Conservation (phyloP, 441 rosid species). For the Populus hybrid region DNA sequence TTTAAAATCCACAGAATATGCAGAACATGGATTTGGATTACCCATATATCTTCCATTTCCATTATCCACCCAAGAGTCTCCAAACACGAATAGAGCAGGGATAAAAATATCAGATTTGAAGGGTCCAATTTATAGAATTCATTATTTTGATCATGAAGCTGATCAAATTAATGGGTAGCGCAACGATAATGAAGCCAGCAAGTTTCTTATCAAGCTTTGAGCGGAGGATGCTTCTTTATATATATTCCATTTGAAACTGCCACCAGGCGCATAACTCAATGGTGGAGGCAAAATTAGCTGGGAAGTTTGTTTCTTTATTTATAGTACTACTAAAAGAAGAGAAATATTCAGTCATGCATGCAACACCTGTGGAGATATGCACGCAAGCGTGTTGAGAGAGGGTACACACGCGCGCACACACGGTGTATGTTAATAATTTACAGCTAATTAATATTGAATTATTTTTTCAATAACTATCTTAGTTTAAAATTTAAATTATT, state of each 20-base stretch:
- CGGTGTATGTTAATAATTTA: too few relatives aligned
- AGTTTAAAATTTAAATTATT: too few relatives aligned
- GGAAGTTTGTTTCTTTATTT: background rate
- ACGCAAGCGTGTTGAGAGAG: too few relatives aligned
- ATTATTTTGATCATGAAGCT: background rate
- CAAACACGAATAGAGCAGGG: background rate
- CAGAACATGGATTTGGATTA: background rate
- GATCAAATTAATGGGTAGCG: too few relatives aligned
- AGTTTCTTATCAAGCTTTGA: background rate
- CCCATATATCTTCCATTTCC: background rate
- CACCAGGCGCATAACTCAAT: background rate
- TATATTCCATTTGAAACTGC: background rate
- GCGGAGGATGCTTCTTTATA: background rate
- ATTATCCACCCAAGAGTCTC: background rate
- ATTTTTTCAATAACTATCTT: too few relatives aligned
- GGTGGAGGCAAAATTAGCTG: background rate
- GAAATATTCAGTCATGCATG: too few relatives aligned
- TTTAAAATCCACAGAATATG: constrained; percentile 16
- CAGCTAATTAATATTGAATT: too few relatives aligned
- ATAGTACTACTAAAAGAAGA: background rate
- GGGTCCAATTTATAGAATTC: background rate
- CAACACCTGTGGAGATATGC: too few relatives aligned
- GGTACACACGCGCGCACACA: too few relatives aligned
- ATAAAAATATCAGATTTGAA: background rate
- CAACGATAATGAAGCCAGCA: background rate